Evolutionary conservation across 345 rosid genomes (phyloP).

Genomic region (Pistacia atlantica): DNA sequence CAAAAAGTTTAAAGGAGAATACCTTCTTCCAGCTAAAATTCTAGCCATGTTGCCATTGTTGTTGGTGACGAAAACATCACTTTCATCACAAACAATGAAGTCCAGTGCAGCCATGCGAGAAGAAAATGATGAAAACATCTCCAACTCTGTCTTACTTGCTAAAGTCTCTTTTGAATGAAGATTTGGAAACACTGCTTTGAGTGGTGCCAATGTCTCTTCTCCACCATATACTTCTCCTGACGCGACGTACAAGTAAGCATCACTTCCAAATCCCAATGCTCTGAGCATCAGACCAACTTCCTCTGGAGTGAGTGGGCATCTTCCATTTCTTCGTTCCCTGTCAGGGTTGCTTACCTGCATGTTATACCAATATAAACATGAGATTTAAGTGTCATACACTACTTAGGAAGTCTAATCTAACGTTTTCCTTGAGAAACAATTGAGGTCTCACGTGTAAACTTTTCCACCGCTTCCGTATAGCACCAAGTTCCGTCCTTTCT

Average conservation of each 20-base stretch:
- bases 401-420: not conserved
- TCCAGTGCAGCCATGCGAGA: conserved; percentile 97
- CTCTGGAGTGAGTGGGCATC: no score
- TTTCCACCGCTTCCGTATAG: conserved; percentile 86
- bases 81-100: conserved; percentile 89
- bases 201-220: conserved; percentile 72
- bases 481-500: conserved; percentile 74
- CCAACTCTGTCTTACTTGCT: conserved; percentile 69
- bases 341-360: conserved; percentile 73
- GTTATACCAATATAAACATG: conserved; percentile 12
- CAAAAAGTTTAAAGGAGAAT: conserved; percentile 8
- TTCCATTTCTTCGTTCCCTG: no score
- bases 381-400: conserved; percentile 3
- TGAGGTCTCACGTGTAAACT: conserved; percentile 62
- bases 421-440: not conserved
- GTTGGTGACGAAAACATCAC: conserved; percentile 89
- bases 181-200: conserved; percentile 86
- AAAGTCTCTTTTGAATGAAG: conserved; percentile 82
- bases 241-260: conserved; percentile 82
- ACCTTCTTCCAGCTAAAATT: conserved; percentile 95
- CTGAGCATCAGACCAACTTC: no score
- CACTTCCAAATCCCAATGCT: conserved; percentile 85
- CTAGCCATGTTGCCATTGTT: conserved; percentile 98
- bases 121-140: conserved; percentile 67
- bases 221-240: conserved; percentile 96